A percentile compares a stretch with the other conserved stretches of the same genome.
Conservation (phyloP, 1,139 yeast genomes). For the Yamadazyma sp. region DNA sequence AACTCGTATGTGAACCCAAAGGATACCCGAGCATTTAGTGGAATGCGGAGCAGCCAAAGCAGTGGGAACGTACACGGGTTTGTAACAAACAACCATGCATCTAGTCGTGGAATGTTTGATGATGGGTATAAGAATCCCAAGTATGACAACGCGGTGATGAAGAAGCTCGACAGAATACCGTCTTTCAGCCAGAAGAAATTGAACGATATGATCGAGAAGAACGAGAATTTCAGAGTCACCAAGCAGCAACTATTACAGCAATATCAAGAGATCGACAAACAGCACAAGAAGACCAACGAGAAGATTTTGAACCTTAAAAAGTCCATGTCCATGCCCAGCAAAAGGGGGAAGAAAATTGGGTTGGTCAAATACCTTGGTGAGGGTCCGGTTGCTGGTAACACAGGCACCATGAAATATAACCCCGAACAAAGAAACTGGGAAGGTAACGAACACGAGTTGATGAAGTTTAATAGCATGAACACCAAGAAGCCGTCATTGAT, state of each 20-base stretch:
- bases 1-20: slow-evolving; percentile 3
- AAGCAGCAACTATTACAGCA: slow-evolving; percentile 17
- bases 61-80: slow-evolving; percentile 5
- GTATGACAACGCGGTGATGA: slow-evolving; percentile 32
- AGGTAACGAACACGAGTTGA: slow-evolving; percentile 62
- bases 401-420: slow-evolving; percentile 52
- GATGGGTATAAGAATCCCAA: slow-evolving; percentile 6
- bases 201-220: slow-evolving; percentile 16
- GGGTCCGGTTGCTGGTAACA: slow-evolving; percentile 16
- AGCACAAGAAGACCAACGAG: slow-evolving; percentile 17
- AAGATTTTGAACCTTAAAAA: slow-evolving; percentile 15
- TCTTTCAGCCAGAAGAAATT: slow-evolving; percentile 27
- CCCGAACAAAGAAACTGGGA: slow-evolving; percentile 59
- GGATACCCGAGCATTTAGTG: not conserved
- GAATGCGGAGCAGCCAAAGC: slow-evolving; percentile 19
- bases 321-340: slow-evolving; percentile 15
- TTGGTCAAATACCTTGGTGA: slow-evolving; percentile 33
- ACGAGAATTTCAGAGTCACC: slow-evolving; percentile 14
- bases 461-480: slow-evolving; percentile 42
- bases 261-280: slow-evolving; percentile 17
- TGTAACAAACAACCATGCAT: slow-evolving; percentile 29
- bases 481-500: slow-evolving; percentile 35
- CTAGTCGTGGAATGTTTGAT: slow-evolving; percentile 18
- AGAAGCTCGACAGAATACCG: slow-evolving; percentile 44
- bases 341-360: slow-evolving; percentile 25